Conservation (phyloP, 345 rosid species). For the Crucihimalaya himalaica region DNA sequence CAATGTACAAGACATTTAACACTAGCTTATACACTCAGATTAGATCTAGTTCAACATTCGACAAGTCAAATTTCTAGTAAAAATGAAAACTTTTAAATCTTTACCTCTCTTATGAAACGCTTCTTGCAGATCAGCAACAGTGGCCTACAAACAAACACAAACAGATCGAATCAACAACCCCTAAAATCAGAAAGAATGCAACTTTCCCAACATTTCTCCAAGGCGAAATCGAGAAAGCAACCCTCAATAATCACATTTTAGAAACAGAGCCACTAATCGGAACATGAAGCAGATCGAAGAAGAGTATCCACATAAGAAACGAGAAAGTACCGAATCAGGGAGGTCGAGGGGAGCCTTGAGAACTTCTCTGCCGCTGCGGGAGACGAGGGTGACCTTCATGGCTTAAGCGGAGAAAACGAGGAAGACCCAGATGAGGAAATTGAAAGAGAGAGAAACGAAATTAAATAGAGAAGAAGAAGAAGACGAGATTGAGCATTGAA, state of each 20-base stretch:
- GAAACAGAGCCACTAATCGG: slow-evolving; percentile 10
- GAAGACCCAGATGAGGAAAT: slow-evolving; percentile 41
- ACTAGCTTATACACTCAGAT: not conserved
- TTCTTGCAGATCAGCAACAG: slow-evolving; percentile 90
- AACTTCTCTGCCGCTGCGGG: slow-evolving; percentile 87
- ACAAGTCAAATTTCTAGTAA: slow-evolving; percentile 5
- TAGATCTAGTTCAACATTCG: slow-evolving; percentile 5
- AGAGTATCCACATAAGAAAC: not conserved
- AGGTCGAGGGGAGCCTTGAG: slow-evolving; percentile 78
- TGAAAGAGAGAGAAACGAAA: not conserved
- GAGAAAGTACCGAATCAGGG: slow-evolving; percentile 59
- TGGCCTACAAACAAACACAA: slow-evolving; percentile 57
- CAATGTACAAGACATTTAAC: not conserved
- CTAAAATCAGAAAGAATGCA: not conserved
- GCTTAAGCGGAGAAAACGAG: slow-evolving; percentile 37
- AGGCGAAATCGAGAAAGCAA: not conserved
- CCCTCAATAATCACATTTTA: not conserved
- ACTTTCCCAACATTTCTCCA: slow-evolving; percentile 18
- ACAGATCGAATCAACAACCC: slow-evolving; percentile 16
- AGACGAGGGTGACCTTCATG: slow-evolving; percentile 83
- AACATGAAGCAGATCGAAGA: slow-evolving; percentile 5
- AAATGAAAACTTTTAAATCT: slow-evolving; percentile 31
- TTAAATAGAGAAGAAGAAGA: slow-evolving; percentile 28
- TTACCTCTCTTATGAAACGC: slow-evolving; percentile 81
- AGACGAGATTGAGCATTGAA: slow-evolving; percentile 37